Evolutionary conservation across 495 filamentous ascomycete species (phyloP).

Genomic region (Trichoderma orchidacearum): DNA sequence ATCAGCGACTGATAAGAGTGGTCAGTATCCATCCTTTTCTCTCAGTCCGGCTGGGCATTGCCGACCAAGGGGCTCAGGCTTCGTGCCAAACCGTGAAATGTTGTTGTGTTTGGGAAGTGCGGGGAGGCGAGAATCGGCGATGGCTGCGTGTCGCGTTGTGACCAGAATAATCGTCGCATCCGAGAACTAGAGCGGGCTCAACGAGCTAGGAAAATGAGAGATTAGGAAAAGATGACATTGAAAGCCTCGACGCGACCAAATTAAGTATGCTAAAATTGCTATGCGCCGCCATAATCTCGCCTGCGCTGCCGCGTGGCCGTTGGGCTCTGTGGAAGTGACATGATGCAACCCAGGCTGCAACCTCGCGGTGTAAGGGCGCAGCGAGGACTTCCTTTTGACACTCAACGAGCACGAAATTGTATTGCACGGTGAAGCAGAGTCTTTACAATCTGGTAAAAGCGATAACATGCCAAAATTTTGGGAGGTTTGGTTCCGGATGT

Average conservation of each 20-base stretch:
- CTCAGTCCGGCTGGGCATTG: background rate
- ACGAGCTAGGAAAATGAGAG: background rate
- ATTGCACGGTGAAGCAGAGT: background rate
- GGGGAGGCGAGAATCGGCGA: background rate
- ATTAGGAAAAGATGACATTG: background rate
- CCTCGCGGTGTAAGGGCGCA: background rate
- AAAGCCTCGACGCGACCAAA: background rate
- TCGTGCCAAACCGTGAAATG: background rate
- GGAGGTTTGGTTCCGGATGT: background rate
- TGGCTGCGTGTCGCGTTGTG: background rate
- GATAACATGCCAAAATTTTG: background rate
- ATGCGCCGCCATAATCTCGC: background rate
- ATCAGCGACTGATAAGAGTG: too few relatives aligned
- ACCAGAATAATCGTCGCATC: background rate
- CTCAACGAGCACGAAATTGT: background rate
- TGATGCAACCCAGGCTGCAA: background rate
- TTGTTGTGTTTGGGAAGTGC: background rate
- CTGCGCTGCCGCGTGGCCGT: background rate
- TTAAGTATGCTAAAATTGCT: background rate
- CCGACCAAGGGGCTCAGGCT: background rate
- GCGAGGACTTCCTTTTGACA: background rate
- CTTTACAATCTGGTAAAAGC: background rate
- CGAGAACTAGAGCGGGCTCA: background rate
- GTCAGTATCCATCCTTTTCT: too few relatives aligned
- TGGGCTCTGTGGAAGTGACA: background rate